Percentiles rank a stretch among this genome's conserved stretches.
Conservation (phyloP, 805 yeast genomes). For the Pichia gijzeniarum region DNA sequence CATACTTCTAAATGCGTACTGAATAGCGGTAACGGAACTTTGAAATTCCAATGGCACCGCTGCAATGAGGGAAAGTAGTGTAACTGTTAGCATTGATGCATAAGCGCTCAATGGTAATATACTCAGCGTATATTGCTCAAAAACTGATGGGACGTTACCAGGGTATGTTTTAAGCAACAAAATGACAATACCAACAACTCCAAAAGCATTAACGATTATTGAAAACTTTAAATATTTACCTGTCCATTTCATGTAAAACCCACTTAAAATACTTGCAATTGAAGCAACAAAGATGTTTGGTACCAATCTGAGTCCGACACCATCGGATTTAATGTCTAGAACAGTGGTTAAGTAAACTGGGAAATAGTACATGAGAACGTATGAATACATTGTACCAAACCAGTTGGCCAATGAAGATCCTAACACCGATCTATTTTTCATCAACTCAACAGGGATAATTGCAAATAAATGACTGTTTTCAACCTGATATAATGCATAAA, state of each 20-base stretch:
- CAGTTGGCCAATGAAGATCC: conserved; percentile 62
- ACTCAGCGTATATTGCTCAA: conserved; percentile 39
- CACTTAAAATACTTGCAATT: conserved; percentile 55
- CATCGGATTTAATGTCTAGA: conserved; percentile 43
- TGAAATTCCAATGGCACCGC: conserved; percentile 64
- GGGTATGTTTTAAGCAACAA: conserved; percentile 21
- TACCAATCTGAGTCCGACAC: conserved; percentile 51
- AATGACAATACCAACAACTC: conserved; percentile 37
- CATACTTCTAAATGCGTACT: conserved; percentile 58
- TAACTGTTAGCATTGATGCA: conserved; percentile 56
- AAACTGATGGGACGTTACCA: conserved; percentile 16
- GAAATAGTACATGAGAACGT: conserved; percentile 45
- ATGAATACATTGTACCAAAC: conserved; percentile 46
- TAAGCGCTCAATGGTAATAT: conserved; percentile 50
- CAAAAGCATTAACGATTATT: conserved; percentile 35
- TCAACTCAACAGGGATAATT: conserved; percentile 51
- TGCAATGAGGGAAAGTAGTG: conserved; percentile 61
- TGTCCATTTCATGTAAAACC: conserved; percentile 55
- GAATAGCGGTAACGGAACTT: conserved; percentile 61
- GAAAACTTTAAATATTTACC: conserved; percentile 51
- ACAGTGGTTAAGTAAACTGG: conserved; percentile 60
- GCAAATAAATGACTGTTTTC: conserved; percentile 39
- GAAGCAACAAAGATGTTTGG: conserved; percentile 59
- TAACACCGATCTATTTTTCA: conserved; percentile 51
- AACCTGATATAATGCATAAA: conserved; percentile 12